Base-by-base conservation (phyloP, 345 rosid species). In the Gossypium thurberi region DNA sequence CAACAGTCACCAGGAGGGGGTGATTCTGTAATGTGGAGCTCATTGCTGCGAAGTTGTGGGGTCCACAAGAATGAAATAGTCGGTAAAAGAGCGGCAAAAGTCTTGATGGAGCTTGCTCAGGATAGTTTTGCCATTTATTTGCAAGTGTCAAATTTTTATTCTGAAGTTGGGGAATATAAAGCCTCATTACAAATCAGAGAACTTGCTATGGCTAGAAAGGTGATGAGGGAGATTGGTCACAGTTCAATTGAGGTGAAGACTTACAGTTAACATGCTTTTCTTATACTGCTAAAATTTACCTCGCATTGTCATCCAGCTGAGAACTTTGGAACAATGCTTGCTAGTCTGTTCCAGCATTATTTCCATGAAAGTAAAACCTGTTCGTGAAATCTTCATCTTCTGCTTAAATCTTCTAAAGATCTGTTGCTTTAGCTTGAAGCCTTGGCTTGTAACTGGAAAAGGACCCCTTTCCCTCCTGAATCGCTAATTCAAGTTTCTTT, bases 1-100 rank as follows among this genome's bases (percentile, higher is more conserved):
- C 85, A 75, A 64, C 85, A 77, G 75, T 81, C 85, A 42, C 78
- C 81, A 4, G 86, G 78, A 60, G 79, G 75, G 78, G 87, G 80
- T 51, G 85, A 86, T 78, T 81, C 85, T 82, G 82, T 83, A 10
- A 87, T 86, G 79, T 94, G 94, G 93, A 85, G 89, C 80, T 94
- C 98, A 2, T 82, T 94, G 78, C 80, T 91, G 74, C 84, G 83
- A 69, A 87, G 94, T 81, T 91, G 97, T 75, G 78, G 89, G 81
- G 64, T 87, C 67, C 87, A 90, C 63, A 75, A 80, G 76, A 83
- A 91, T 55, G 90, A 87, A 78, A 68, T 33, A 40, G 75, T 87
- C 20, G 93, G 96, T 71, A 90, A 86, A 83, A 85, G 86, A 82
- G 90, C 81, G 14, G 96, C 93, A 13, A 81, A 82, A 18, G 75